phyloP scores from a whole-genome alignment of 768 basidiomycete genomes.

The Boletus vermiculosoides region DNA sequence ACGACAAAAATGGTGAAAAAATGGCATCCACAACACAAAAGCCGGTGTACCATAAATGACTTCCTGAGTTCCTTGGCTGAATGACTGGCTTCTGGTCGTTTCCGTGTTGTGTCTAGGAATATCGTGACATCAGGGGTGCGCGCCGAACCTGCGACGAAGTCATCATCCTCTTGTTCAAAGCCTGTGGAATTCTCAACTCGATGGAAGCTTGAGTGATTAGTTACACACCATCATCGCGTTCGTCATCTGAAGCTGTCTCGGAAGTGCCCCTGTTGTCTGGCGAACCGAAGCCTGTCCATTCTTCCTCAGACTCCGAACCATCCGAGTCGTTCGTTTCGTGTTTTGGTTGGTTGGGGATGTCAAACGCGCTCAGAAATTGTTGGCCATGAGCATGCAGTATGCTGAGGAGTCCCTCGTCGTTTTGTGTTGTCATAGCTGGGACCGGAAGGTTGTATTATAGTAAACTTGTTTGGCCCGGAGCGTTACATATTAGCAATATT shows the following conservation, averaged over 20 bases:
- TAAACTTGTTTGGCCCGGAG: conserved; percentile 10
- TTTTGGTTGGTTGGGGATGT: conserved; percentile 21
- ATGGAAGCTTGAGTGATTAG: not conserved
- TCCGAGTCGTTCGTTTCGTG: conserved; percentile 13
- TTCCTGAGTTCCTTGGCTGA: conserved; percentile 48
- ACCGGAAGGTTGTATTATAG: not conserved
- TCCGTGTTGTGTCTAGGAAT: conserved; percentile 45
- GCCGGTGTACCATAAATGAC: conserved; percentile 68
- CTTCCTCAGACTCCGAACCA: conserved; percentile 32
- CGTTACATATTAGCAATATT: not conserved
- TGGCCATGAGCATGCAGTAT: conserved; percentile 47
- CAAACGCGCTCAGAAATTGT: conserved; percentile 45
- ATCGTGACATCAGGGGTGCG: conserved; percentile 51
- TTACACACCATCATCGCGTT: conserved; percentile 21
- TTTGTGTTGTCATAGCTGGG: conserved; percentile 11
- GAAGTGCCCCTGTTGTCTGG: not conserved
- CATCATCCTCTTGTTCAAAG: conserved; percentile 47
- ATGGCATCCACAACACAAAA: not conserved
- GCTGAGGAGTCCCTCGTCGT: conserved; percentile 36
- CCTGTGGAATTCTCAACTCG: conserved; percentile 21
- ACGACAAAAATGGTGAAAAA: conserved; percentile 9
- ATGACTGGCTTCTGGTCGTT: conserved; percentile 13
- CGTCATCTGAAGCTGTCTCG: conserved; percentile 14
- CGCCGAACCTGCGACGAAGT: conserved; percentile 37
- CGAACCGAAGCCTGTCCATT: conserved; percentile 42